phyloP scores from a whole-genome alignment of 176 grass and related monocot species.

The Puya raimondii region DNA sequence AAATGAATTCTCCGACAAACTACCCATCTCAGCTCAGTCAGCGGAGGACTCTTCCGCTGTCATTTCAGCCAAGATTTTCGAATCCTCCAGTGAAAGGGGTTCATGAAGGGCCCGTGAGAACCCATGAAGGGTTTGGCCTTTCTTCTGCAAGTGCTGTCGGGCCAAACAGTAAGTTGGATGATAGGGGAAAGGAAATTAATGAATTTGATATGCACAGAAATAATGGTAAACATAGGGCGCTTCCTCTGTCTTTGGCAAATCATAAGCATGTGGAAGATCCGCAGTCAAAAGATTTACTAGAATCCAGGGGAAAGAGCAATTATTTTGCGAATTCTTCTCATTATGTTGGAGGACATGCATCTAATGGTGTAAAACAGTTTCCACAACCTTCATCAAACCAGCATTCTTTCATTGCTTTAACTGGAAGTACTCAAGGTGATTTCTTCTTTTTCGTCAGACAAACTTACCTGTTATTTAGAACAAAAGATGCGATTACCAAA shows the following conservation, averaged over 20 bases:
- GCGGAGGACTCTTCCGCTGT: constrained; percentile 44
- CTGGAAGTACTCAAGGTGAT: not conserved
- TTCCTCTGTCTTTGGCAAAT: constrained; percentile 9
- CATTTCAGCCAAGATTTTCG: constrained; percentile 16
- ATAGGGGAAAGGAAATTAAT: not conserved
- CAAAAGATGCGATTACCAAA: not conserved
- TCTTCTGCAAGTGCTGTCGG: not conserved
- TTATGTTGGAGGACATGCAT: not conserved
- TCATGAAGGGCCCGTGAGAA: not conserved
- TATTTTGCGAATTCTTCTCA: constrained; percentile 23
- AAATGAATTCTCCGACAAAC: not conserved
- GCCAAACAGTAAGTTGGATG: constrained; percentile 1
- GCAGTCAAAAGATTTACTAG: not conserved
- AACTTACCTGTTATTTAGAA: not conserved
- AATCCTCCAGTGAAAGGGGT: constrained; percentile 6
- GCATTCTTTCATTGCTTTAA: not conserved
- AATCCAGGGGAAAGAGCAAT: not conserved
- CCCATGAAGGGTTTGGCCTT: constrained; percentile 1
- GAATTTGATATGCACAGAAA: constrained; percentile 1
- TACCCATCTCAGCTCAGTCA: not conserved
- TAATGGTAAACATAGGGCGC: constrained; percentile 1
- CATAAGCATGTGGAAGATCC: not conserved
- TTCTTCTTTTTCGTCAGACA: not conserved
- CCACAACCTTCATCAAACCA: constrained; percentile 24
- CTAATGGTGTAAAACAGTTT: constrained; percentile 24